Base-by-base conservation (phyloP, 2,329 filamentous ascomycete genomes). In the Curvularia lunata region DNA sequence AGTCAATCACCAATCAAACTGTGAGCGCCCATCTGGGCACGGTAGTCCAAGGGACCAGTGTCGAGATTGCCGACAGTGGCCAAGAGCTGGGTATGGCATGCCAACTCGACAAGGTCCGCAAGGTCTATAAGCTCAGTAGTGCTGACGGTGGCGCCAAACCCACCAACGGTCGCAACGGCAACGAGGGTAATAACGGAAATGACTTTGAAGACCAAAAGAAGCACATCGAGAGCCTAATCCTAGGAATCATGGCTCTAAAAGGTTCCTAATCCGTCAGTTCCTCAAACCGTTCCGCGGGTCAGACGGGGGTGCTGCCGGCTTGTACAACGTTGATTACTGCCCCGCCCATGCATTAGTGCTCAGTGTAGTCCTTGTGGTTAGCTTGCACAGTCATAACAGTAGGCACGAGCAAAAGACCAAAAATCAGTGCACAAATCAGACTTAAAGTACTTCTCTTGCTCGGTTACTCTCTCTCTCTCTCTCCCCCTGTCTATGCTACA, bases 101-200 rank as follows among this genome's bases (percentile, higher is more conserved):
- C 16, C 68, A 76, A 57, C 75, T 89, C 67, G 74, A 80, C 21
- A 89, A 87, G 70, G 85, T 97, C 30, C 86, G 86, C 71, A 97
- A 96, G 78, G 87, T 91, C 62, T 97, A 97, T 78, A 96, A 96
- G 75, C 78, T 97, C 28, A 90, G 90, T 34, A 53, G 54, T 61
- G 81, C 83, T 7, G 73, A 86, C n/a, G 77, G 80, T 46, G 83
- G 27, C 8, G 40, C 38, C 23, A 28, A 4, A 32, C 21, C 81
- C 48, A 65, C 50, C 48, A 66, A 62, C 52, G 65, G 54, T 18
- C 67, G 62, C 53, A 72, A 66, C 55, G 64, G 54, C 16, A 63
- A 68, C 46, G 69, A 63, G 19, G 48, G 32, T 16, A 41, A 32
- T 27, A 13, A 40, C 18, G 19, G 53, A 18, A 75, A 82, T 8